These are phyloP conservation scores for Fusarium virguliforme DNA, from an alignment of 2,329 filamentous ascomycete species.

Conservation along the genomic window DNA sequence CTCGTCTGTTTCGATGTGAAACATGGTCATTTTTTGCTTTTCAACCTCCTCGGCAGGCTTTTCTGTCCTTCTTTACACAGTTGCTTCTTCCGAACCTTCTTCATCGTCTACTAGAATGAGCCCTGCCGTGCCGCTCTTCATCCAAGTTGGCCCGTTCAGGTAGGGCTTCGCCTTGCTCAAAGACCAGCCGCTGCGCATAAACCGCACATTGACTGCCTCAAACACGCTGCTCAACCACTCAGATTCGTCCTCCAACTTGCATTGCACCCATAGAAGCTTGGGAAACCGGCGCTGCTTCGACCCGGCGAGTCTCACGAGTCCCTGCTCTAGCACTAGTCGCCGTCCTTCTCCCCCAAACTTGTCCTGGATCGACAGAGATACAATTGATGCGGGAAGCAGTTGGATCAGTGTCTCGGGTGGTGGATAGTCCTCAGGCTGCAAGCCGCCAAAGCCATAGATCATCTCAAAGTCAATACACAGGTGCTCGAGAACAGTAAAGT, in stretches of 20 bases:
- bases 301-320: constrained; percentile 10
- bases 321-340: constrained; percentile 4
- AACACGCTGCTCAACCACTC: neutral
- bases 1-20: constrained; percentile 25
- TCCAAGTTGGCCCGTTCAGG: constrained; percentile 3
- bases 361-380: constrained; percentile 13
- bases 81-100: neutral
- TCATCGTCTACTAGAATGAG: neutral
- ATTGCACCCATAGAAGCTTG: constrained; percentile 6
- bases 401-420: constrained; percentile 9
- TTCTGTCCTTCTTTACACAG: neutral
- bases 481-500: constrained; percentile 21
- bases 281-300: constrained; percentile 10
- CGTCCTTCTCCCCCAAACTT: neutral
- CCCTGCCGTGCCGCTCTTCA: neutral
- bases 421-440: neutral
- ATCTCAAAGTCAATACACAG: constrained; percentile 18
- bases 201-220: constrained; percentile 2
- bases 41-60: neutral
- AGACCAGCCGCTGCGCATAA: neutral
- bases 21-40: constrained; percentile 19
- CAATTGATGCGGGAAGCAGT: constrained; percentile 18
- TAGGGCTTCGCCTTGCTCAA: constrained; percentile 11
- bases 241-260: neutral
- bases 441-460: neutral